Base-by-base conservation (phyloP, 2,329 filamentous ascomycete species). In the Tolypocladium inflatum region DNA sequence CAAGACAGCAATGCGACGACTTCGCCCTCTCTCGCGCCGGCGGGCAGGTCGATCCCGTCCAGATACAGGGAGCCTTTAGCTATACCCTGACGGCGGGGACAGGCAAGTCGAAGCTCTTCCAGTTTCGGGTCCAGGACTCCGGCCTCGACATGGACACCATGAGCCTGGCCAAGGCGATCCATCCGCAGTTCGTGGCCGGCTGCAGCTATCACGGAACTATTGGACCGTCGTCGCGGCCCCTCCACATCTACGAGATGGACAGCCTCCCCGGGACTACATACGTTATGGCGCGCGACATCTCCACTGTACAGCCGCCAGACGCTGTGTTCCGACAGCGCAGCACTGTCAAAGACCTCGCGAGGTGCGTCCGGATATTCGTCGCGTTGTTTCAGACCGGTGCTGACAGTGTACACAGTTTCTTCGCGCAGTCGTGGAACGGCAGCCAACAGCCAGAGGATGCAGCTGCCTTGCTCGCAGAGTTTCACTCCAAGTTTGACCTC, bases 1-100 rank as follows among this genome's bases (percentile, higher is more conserved):
- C 52, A 39, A 37, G 57, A 37, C 30, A 65, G 19, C 57, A 66
- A 59, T 65, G 63, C 50, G 59, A 66, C 45, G 57, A 58, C 3
- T 57, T 59, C 43, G 58, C 61, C 45, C 8, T 55, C 30, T 59
- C 60, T 21, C 57, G 55, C 48, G 56, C 57, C 6, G 55, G 57
- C 10, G 58, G 57, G 21, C 58, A 42, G 11, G 56, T 62, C 38
- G 56, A 48, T 43, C 62, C 64, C 13, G 64, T 64, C 11, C 58
- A 50, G 17, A 57, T 64, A 30, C 65, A 66, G 53, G 62, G 63
- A 21, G 55, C 48, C 17, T 64, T 59, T 35, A 66, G 61, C 54
- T 62, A 57, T 35, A 56, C 55, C 5, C 33, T 60, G 17, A 57
- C 45, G 35, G 58, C 55, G 23, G 58, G 60, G 8, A 35, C 21